A percentile compares a stretch with the other conserved stretches of the same genome.
Evolutionary conservation across 1,284 basidiomycete species (phyloP).

Genomic region (Fomitopsis pinicola): DNA sequence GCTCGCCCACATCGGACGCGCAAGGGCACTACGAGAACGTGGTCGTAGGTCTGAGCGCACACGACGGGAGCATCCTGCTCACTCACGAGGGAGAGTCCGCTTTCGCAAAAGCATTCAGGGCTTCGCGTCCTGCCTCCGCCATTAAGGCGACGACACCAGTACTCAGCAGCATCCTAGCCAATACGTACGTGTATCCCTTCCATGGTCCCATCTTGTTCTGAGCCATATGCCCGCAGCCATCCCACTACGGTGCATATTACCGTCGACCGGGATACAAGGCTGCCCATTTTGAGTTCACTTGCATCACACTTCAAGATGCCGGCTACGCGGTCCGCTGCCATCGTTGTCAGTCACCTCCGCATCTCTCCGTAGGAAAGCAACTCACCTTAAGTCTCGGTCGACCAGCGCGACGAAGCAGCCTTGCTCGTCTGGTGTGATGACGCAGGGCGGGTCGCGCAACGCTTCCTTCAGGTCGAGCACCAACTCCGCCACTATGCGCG

Average conservation of each 20-base stretch:
- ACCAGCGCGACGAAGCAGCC: slow-evolving; percentile 4
- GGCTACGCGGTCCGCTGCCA: background rate
- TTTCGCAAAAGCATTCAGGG: background rate
- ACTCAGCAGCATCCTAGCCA: background rate
- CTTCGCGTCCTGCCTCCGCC: background rate
- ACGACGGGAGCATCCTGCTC: background rate
- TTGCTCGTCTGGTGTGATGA: slow-evolving; percentile 3
- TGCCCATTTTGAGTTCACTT: background rate
- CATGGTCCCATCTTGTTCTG: background rate
- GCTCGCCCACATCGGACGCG: background rate
- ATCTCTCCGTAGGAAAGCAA: background rate
- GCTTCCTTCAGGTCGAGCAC: background rate
- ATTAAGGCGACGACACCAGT: slow-evolving; percentile 3
- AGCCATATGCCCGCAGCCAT: background rate
- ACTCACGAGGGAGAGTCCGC: background rate
- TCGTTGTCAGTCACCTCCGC: slow-evolving; percentile 1
- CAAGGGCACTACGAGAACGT: background rate
- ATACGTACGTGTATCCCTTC: background rate
- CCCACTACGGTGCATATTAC: background rate
- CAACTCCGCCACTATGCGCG: background rate
- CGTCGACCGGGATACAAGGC: background rate
- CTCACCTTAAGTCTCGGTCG: background rate
- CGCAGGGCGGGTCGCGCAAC: background rate
- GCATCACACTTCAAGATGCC: background rate
- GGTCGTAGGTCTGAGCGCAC: background rate